Evolutionary conservation across 1,139 yeast genomes (phyloP), one percentile per base, ranked within the genome.

Genomic region (Yamadazyma sp.): DNA sequence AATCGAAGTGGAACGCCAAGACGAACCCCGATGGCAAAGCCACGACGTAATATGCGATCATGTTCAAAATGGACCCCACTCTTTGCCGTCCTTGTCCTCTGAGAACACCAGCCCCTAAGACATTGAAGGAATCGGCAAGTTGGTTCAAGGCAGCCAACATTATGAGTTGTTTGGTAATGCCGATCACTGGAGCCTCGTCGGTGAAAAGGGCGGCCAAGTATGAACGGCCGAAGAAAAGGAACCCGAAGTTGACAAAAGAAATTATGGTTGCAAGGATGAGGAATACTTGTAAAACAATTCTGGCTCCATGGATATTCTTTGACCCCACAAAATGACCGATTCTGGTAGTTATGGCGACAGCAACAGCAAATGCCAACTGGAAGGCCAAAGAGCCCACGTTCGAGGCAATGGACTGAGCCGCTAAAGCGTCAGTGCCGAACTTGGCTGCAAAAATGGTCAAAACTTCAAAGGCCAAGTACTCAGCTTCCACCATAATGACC

Each of bases 381-480:
- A 66, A 71, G 10, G 64, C 57, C 39, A 70, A 58, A 2, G 73
- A 55, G 1, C 70, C 73, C 3, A 69, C 58, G 44, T 68, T 71
- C 17, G 74, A 62, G 6, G 69, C 73, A 45, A 71, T 69, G 1
- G 75, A 64, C 47, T 71, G 77, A 0, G 77, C 75, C 1, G 77
- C 76, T 43, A 71, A 57, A 0, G 71, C 61, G 18, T 61, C 67
- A 4, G 76, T 71, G 10, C 77, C 81, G 46, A 77, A 75, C 11
- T 67, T 61, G 3, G 81, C 74, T 1, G 88, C 80, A 31, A 78
- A 66, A 34, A 82, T 71, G 0, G 95, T 86, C 54, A 86, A 66
- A 5, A 87, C 72, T 61, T 87, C 95, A 59, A 88, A 88, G 0
- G 96, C 95, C 48, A 87, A 68, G 58, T 87, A 87, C 56, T 88